phyloP scores from a whole-genome alignment of 2,329 filamentous ascomycete genomes.

The Cercospora sp. region DNA sequence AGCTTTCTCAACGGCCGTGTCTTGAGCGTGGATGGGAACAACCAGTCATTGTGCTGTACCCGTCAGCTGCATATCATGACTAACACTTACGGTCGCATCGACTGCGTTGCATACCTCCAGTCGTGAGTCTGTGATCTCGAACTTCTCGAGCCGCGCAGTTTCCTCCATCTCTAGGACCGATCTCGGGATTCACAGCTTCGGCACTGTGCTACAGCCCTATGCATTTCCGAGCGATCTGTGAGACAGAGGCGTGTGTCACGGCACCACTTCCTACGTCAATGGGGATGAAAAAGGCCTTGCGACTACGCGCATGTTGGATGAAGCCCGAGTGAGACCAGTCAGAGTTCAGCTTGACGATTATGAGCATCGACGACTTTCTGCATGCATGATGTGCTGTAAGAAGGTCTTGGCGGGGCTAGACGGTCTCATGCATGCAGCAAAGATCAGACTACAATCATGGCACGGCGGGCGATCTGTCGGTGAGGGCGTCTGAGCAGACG shows the following conservation, averaged over 20 bases:
- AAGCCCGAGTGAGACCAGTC: conserved; percentile 12
- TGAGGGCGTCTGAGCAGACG: conserved; percentile 8
- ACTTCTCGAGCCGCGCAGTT: conserved; percentile 33
- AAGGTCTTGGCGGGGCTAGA: conserved; percentile 12
- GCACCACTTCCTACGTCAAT: background rate
- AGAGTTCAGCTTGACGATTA: conserved; percentile 6
- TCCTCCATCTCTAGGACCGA: conserved; percentile 4
- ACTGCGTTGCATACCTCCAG: conserved; percentile 30
- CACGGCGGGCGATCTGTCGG: conserved; percentile 7
- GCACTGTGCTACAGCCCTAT: conserved; percentile 22
- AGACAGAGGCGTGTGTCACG: conserved; percentile 2
- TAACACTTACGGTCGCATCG: background rate
- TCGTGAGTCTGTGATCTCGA: conserved; percentile 37
- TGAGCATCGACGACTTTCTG: conserved; percentile 1
- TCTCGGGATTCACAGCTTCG: conserved; percentile 16
- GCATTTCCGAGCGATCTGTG: conserved; percentile 20
- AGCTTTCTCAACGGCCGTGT: conserved; percentile 33
- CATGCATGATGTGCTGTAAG: conserved; percentile 24
- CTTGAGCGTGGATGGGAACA: conserved; percentile 35
- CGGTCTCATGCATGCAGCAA: conserved; percentile 5
- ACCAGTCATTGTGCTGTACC: conserved; percentile 35
- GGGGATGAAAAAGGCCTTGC: background rate
- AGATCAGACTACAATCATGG: conserved; percentile 8
- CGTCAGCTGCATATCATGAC: conserved; percentile 6
- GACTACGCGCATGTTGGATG: background rate